Percentiles rank a stretch among this genome's conserved stretches.
Conservation (phyloP, 257 asterid species). For the Plantago ovata region DNA sequence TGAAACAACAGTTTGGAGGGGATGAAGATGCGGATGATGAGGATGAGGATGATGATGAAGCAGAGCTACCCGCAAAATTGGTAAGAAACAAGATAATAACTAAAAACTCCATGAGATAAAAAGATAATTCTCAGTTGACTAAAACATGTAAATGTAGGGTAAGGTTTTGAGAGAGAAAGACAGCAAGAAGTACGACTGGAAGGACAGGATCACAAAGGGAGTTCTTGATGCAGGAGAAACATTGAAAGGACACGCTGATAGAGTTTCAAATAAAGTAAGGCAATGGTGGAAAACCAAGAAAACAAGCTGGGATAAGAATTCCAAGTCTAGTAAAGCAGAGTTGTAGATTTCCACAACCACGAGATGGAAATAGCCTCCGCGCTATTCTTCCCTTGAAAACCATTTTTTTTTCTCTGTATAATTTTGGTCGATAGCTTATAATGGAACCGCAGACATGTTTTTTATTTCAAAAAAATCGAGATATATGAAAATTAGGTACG, state of each 20-base stretch:
- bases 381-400: neutral
- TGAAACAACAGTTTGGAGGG: slow-evolving; percentile 69
- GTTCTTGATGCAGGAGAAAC: slow-evolving; percentile 47
- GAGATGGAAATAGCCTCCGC: neutral
- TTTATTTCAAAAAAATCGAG: too few species aligned
- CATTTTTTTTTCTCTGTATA: neutral
- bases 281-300: slow-evolving; percentile 70
- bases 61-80: slow-evolving; percentile 58
- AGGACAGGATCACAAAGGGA: slow-evolving; percentile 42
- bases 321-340: slow-evolving; percentile 47
- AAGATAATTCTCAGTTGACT: neutral
- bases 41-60: slow-evolving; percentile 46
- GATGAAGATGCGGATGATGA: slow-evolving; percentile 72
- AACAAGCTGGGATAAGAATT: slow-evolving; percentile 31
- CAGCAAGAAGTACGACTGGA: slow-evolving; percentile 53
- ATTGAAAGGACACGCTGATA: slow-evolving; percentile 44
- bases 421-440: too few species aligned
- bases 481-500: too few species aligned
- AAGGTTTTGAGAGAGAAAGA: slow-evolving; percentile 53
- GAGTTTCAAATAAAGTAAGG: slow-evolving; percentile 40
- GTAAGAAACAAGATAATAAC: slow-evolving; percentile 29
- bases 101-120: neutral
- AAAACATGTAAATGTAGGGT: slow-evolving; percentile 40
- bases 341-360: slow-evolving; percentile 32
- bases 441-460: too few species aligned